phyloP scores from a whole-genome alignment of 2,329 filamentous ascomycete genomes.

The Fusarium annulatum region DNA sequence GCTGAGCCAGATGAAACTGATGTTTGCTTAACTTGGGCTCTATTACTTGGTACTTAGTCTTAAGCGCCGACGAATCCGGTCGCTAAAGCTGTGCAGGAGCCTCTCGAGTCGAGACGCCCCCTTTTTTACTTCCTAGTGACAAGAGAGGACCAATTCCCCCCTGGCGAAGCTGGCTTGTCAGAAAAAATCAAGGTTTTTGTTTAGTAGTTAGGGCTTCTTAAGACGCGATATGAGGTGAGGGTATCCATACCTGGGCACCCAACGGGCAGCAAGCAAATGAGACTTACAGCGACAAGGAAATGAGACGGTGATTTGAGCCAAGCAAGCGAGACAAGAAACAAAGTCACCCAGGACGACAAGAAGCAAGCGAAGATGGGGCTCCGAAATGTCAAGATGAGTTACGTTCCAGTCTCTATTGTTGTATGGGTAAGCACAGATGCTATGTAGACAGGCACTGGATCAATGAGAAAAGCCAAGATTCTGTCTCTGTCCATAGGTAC shows the following conservation, averaged over 20 bases:
- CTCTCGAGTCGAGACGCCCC: slow-evolving; percentile 28
- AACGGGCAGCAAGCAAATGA: slow-evolving; percentile 40
- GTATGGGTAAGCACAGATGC: not conserved
- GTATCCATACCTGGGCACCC: slow-evolving; percentile 38
- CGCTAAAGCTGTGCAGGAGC: slow-evolving; percentile 15
- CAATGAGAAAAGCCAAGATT: slow-evolving; percentile 19
- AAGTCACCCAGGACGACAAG: slow-evolving; percentile 32
- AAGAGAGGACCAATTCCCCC: not conserved
- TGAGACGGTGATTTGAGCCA: slow-evolving; percentile 36
- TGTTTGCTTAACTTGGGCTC: not conserved
- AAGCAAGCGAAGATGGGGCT: slow-evolving; percentile 7
- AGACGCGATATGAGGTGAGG: slow-evolving; percentile 13
- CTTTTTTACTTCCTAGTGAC: slow-evolving; percentile 3
- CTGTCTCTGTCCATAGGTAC: not conserved
- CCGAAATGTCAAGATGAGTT: slow-evolving; percentile 19
- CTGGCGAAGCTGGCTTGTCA: slow-evolving; percentile 8
- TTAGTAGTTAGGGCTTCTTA: slow-evolving; percentile 5
- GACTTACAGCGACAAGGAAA: slow-evolving; percentile 29
- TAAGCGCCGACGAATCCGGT: slow-evolving; percentile 39
- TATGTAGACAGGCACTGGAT: not conserved
- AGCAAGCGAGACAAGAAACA: slow-evolving; percentile 25
- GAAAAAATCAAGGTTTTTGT: slow-evolving; percentile 1
- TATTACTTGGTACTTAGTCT: not conserved
- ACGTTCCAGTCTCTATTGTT: slow-evolving; percentile 29
- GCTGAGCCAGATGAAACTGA: slow-evolving; percentile 37